These are phyloP conservation scores for Syzygium malaccense DNA, from an alignment of 441 rosid genomes.

Conservation along the genomic window DNA sequence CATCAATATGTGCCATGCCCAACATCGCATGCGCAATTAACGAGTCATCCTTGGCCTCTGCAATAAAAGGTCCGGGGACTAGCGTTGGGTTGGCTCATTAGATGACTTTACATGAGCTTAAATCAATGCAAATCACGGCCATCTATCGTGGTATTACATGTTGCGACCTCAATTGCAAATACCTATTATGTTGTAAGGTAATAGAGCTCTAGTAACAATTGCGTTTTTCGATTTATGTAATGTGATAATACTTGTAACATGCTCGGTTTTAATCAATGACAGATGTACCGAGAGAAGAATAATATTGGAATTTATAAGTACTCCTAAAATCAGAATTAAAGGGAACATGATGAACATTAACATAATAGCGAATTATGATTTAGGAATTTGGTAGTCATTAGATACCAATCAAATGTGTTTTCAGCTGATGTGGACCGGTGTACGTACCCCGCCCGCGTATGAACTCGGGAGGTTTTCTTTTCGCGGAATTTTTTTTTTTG, in stretches of 20 bases:
- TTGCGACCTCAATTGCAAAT: background rate
- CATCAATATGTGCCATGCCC: fast-evolving
- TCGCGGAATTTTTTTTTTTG: background rate
- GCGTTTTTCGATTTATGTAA: background rate
- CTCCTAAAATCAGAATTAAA: background rate
- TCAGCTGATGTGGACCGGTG: background rate
- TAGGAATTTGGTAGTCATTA: background rate
- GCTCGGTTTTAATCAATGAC: background rate
- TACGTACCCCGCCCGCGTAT: background rate
- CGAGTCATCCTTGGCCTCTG: background rate
- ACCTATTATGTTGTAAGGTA: background rate
- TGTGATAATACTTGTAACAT: fast-evolving
- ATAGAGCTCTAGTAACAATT: background rate
- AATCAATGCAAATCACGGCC: background rate
- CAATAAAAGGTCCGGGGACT: background rate
- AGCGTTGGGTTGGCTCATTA: fast-evolving
- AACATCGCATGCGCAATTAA: no score
- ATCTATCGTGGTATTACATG: fast-evolving
- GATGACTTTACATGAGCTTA: background rate
- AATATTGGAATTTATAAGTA: background rate
- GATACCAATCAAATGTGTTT: background rate
- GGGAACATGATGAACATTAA: background rate
- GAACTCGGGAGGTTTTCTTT: background rate
- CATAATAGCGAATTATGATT: background rate
- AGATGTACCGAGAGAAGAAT: background rate